Base-by-base conservation (phyloP, 176 grass and related monocot genomes). In the Hsuehochloa calcarea region DNA sequence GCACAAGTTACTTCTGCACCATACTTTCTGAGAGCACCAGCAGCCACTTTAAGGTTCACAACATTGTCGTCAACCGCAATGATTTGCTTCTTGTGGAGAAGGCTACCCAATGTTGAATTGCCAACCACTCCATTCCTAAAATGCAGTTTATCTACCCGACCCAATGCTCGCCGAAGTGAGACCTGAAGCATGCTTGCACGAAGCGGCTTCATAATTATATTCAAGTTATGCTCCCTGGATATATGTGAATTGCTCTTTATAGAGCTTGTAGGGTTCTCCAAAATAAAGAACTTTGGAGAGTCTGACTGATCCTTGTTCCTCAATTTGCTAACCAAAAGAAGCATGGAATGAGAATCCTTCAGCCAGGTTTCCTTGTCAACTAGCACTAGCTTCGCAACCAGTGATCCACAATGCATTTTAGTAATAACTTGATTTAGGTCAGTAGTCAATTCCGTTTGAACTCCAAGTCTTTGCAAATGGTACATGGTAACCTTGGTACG, bases 41-140 rank as follows among this genome's bases (percentile, higher is more conserved):
- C 93, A 23, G 97, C 97, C 79, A 99, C 97, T 85, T 91, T 94
- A 37, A 96, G 93, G 90, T 99, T 99, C 85, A 96, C 97, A 70
- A 74, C 40, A 74, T 96, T 99, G 85, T 99, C 97, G 44, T 99
- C 97, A 51, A 99, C 92, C 73, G 96, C 97, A 13, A 99, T 74
- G 79, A 99, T 96, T 82, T 84, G 76, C 74, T 89, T 96, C 43
- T 89, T 93, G 63, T 91, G 97, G 86, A 99, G 93, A 75, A 99
- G 93, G 85, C 78, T 94, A 11, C 75, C 89, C 84, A 99, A 83
- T 34, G 82, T 80, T 72, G 78, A 73, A 82, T 74, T 93, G 16
- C 90, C 89, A 43, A 85, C 65, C n/a, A 89, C 38, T 72, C 93
- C 93, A 81, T 92, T 96, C 87, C 89, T 90, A 75, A 62, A 82